Base-by-base conservation (phyloP, 75 land plant genomes). In the Cryptomeria japonica region DNA sequence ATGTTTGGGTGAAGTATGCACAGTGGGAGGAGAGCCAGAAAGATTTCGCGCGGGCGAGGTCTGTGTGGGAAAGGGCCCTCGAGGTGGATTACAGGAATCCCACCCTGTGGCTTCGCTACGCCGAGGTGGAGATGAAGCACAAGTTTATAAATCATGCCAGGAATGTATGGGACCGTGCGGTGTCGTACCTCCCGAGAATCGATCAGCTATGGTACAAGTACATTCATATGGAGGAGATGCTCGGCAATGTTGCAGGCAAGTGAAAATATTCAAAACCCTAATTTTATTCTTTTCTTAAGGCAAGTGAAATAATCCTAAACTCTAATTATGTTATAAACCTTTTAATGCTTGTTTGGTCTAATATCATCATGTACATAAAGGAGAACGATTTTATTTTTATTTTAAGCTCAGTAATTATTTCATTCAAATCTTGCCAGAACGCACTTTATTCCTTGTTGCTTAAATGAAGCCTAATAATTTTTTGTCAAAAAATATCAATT, bases 151-250 rank as follows among this genome's bases (percentile, higher is more conserved):
- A 97, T 88, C 96, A 93, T 56, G 99, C 99, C 2, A 75, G 99
- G 56, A 97, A 97, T 88, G 94, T 96, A 0, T 97, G 99, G 99
- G 99, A 97, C 85, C 91, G 97, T 13, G 99, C 99, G 6, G 97
- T 97, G 0, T 73, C 90, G 18, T 75, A 96, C 28, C 90, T 97
- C 22, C 99, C 99, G 6, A 90, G 99, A 6, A 91, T 97, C 11
- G 99, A 97, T 76, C 99, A 97, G 91, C 91, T 97, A 3, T 97
- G 97, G 99, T 97, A 97, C 90, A 97, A 97, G 90, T 97, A 97
- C 86, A 96, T 97, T 70, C 99, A 97, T 86, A 96, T 97, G 99
- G 99, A 97, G 90, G 96, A 97, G 91, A 94, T 96, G 92, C 92
- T 97, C 0, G 93, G 93, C 11, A 96, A 97, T 90, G 89, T 93